Evolutionary conservation across 805 yeast species (phyloP), one percentile per base, ranked within the genome.

Genomic region (Candida taoyuanica): DNA sequence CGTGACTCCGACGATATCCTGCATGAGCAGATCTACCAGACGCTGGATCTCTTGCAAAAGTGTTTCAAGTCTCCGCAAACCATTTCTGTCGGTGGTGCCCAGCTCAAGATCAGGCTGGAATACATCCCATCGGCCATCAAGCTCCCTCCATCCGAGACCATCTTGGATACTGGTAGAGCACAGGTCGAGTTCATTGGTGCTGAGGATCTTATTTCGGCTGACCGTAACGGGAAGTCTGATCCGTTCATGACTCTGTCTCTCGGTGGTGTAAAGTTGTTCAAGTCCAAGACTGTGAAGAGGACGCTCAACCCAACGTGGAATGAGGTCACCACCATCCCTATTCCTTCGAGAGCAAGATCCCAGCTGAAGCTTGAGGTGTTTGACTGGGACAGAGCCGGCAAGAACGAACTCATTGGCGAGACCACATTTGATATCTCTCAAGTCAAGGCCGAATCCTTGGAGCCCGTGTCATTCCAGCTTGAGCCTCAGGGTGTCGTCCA

Each of bases 331-430:
- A 68, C 67, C 4, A 60, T 86, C 48, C 79, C 84, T 4, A 59
- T 84, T 41, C 68, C 74, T 26, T 81, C 93, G 0, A 74, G 86
- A 58, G 63, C 78, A 2, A 71, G 83, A 54, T 64, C 73, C 18
- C 50, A 63, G 14, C 56, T 82, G 20, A 44, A 59, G 24, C 48
- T 80, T 17, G 71, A 70, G 31, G 76, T 80, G 14, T 74, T 63
- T 52, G 93, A 85, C 59, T 85, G 91, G 91, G 93, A 85, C 60
- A 69, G 81, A 55, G 73, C 88, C 17, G 89, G 85, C 46, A 74
- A 70, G 36, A 76, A 80, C 59, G 84, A 77, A 46, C 55, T 69
- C 17, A 58, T 85, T 35, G 89, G 89, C 30, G 50, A 60, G 24
- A 73, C 70, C 7, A 47, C 44, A 2, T 45, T 84, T 25, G 81